A percentile compares a stretch with the other conserved stretches of the same genome.
These are phyloP conservation scores for Hypoxylon sp. DNA, from an alignment of 2,329 filamentous ascomycete genomes.

Conservation along the genomic window DNA sequence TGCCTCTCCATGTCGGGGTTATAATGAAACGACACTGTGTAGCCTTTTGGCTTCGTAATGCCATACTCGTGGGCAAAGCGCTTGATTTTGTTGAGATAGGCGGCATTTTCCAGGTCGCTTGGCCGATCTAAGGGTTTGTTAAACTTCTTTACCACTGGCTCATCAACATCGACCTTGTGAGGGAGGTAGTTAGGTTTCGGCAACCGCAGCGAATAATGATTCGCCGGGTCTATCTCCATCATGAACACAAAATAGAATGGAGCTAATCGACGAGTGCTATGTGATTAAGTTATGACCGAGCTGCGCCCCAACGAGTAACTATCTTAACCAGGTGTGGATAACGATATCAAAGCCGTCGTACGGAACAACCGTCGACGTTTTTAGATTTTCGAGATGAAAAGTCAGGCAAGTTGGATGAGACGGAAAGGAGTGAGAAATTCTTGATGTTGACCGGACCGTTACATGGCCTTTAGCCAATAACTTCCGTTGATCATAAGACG, in stretches of 20 bases:
- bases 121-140: constrained; percentile 63
- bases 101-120: constrained; percentile 67
- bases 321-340: background rate
- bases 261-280: background rate
- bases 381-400: constrained; percentile 1
- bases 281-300: background rate
- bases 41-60: constrained; percentile 84
- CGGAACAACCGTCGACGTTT: constrained; percentile 1
- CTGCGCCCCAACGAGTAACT: background rate
- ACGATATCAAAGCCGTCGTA: background rate
- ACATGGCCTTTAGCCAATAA: constrained; percentile 4
- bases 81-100: constrained; percentile 69
- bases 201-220: constrained; percentile 63
- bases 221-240: constrained; percentile 58
- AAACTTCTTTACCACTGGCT: constrained; percentile 65
- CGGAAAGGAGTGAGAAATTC: constrained; percentile 1
- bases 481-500: background rate
- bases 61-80: constrained; percentile 71
- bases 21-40: constrained; percentile 94
- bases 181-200: constrained; percentile 72
- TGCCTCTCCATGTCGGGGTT: constrained; percentile 96
- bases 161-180: constrained; percentile 64
- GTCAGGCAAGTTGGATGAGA: background rate
- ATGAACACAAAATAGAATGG: constrained; percentile 31
- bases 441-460: background rate